phyloP scores from a whole-genome alignment of 208 protist species.

The Trichomonas gallinae region DNA sequence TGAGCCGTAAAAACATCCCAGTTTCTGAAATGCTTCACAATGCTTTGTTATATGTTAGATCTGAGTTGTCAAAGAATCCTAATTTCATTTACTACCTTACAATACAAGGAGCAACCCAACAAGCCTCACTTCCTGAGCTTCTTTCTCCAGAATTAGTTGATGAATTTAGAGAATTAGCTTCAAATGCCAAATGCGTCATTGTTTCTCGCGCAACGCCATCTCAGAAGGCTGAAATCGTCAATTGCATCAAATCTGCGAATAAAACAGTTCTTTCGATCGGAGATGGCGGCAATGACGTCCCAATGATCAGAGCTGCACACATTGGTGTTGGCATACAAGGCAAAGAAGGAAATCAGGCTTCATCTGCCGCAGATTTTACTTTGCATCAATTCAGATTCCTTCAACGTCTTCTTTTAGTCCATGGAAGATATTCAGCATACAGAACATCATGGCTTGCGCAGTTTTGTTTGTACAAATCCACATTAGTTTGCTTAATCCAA shows the following conservation, averaged over 20 bases:
- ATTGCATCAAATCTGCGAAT: conserved; percentile 44
- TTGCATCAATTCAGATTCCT: conserved; percentile 59
- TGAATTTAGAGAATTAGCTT: conserved; percentile 42
- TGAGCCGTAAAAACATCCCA: not conserved
- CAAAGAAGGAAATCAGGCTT: conserved; percentile 85
- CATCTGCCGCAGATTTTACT: conserved; percentile 86
- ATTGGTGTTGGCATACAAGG: conserved; percentile 73
- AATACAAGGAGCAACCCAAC: not conserved
- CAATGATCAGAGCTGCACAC: conserved; percentile 75
- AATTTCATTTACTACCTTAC: not conserved
- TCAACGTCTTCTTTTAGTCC: conserved; percentile 52
- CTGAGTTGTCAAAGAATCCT: not conserved
- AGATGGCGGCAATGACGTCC: conserved; percentile 93
- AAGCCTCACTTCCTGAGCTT: not conserved
- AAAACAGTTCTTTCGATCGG: conserved; percentile 69
- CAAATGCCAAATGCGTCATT: conserved; percentile 64
- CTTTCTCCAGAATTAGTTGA: not conserved
- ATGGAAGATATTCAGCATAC: conserved; percentile 60
- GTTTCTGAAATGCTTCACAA: not conserved
- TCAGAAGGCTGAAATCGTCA: conserved; percentile 86
- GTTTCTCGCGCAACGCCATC: conserved; percentile 80
- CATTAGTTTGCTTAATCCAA: not conserved
- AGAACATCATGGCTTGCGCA: conserved; percentile 23
- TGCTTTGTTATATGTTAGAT: not conserved
- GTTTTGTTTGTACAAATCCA: conserved; percentile 28